phyloP scores from a whole-genome alignment of 305 asterid species.

The Solanum chacoense region DNA sequence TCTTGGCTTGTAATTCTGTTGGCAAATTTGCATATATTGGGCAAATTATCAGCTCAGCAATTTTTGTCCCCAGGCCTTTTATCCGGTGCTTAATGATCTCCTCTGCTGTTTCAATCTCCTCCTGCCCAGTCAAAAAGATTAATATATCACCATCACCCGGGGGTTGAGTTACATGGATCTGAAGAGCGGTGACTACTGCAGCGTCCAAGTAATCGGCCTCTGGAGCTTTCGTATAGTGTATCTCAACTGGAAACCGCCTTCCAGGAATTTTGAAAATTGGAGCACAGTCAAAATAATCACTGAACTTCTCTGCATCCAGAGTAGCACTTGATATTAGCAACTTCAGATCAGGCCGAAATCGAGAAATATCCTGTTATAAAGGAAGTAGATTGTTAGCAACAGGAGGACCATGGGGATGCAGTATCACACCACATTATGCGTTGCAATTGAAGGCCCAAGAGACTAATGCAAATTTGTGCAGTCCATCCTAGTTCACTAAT shows the following conservation, averaged over 20 bases:
- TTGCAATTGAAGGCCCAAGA: neutral
- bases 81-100: constrained; percentile 80
- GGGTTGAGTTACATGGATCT: constrained; percentile 82
- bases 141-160: constrained; percentile 96
- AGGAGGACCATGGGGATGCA: neutral
- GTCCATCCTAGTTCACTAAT: neutral
- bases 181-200: constrained; percentile 85
- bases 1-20: constrained; percentile 87
- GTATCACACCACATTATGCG: neutral
- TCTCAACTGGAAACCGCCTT: constrained; percentile 87
- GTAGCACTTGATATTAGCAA: constrained; percentile 94
- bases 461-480: neutral
- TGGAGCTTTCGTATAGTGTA: constrained; percentile 81
- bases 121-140: constrained; percentile 86
- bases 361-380: constrained; percentile 46
- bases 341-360: constrained; percentile 83
- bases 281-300: constrained; percentile 90
- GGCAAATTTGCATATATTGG: constrained; percentile 92
- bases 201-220: constrained; percentile 96
- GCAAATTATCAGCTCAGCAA: constrained; percentile 84
- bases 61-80: constrained; percentile 81
- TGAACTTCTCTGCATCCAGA: constrained; percentile 86
- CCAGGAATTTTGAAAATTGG: constrained; percentile 94
- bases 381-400: neutral
- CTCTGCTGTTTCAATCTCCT: constrained; percentile 87